phyloP scores from a whole-genome alignment of 768 basidiomycete genomes.

The Arthromyces matolae region DNA sequence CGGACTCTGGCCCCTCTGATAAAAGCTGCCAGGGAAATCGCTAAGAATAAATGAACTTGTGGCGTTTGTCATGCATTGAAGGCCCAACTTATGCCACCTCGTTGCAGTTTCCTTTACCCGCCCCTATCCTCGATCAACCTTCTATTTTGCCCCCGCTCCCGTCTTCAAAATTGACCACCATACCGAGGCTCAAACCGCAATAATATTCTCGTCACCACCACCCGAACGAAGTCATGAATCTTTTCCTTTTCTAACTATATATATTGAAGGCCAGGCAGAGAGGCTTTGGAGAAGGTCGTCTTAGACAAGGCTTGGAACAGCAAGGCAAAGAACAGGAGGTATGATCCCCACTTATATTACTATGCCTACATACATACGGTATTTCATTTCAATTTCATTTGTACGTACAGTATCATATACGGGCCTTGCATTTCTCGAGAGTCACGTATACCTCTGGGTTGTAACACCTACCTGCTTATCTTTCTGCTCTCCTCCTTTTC shows the following conservation, averaged over 20 bases:
- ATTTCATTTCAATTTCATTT: too few species aligned
- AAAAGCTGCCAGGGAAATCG: conserved; percentile 87
- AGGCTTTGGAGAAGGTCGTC: conserved; percentile 4
- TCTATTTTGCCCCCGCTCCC: not conserved
- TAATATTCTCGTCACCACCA: too few species aligned
- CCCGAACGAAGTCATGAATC: too few species aligned
- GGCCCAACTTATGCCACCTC: too few species aligned
- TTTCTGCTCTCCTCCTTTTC: not conserved
- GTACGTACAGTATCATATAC: too few species aligned
- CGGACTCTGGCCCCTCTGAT: conserved; percentile 84
- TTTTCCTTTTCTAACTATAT: conserved; percentile 2
- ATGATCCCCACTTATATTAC: too few species aligned
- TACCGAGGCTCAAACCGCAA: too few species aligned
- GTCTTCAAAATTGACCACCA: not conserved
- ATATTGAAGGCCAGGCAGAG: conserved; percentile 4
- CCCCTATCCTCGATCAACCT: not conserved
- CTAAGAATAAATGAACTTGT: conserved; percentile 49
- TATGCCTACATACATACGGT: too few species aligned
- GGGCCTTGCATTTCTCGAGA: not conserved
- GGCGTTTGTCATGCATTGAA: too few species aligned
- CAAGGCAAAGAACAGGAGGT: too few species aligned
- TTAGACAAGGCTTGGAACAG: too few species aligned
- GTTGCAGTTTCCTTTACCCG: too few species aligned
- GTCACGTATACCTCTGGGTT: not conserved
- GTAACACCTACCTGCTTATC: conserved; percentile 1